phyloP scores from a whole-genome alignment of 805 yeast genomes.

The Yarrowia hollandica region DNA sequence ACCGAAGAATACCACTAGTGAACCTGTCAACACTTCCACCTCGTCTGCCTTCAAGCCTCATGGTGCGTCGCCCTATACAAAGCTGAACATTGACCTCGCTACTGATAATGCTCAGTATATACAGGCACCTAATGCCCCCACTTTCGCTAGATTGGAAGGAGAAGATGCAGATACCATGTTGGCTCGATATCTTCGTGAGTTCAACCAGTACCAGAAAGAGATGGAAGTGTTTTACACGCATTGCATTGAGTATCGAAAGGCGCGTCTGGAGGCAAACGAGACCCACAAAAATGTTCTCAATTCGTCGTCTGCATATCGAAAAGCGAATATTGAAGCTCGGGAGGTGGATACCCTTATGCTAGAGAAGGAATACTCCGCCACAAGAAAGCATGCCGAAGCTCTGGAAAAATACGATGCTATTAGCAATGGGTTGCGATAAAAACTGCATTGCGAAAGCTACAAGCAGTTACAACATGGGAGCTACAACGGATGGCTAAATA shows the following conservation, averaged over 20 bases:
- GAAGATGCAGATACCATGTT: neutral
- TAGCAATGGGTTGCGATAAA: neutral
- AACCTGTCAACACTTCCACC: constrained; percentile 12
- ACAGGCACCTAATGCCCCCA: neutral
- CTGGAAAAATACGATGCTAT: neutral
- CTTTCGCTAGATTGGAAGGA: neutral
- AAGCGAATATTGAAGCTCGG: neutral
- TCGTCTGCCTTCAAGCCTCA: neutral
- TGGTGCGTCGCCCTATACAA: neutral
- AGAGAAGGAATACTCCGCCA: constrained; percentile 9
- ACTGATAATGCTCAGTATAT: neutral
- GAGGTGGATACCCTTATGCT: neutral
- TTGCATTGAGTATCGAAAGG: neutral
- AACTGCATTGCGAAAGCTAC: too few relatives aligned
- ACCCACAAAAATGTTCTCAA: neutral
- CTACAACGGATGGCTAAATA: too few relatives aligned
- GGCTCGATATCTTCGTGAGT: constrained; percentile 4
- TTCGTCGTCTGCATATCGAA: neutral
- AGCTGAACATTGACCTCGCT: constrained; percentile 13
- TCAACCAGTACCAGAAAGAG: neutral
- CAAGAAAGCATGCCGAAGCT: neutral
- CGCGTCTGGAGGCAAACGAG: neutral
- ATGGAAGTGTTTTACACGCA: neutral
- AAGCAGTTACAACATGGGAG: too few relatives aligned
- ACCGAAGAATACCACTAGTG: neutral